Evolutionary conservation across 2,329 filamentous ascomycete genomes (phyloP).

Genomic region (Apiospora malaysiana): DNA sequence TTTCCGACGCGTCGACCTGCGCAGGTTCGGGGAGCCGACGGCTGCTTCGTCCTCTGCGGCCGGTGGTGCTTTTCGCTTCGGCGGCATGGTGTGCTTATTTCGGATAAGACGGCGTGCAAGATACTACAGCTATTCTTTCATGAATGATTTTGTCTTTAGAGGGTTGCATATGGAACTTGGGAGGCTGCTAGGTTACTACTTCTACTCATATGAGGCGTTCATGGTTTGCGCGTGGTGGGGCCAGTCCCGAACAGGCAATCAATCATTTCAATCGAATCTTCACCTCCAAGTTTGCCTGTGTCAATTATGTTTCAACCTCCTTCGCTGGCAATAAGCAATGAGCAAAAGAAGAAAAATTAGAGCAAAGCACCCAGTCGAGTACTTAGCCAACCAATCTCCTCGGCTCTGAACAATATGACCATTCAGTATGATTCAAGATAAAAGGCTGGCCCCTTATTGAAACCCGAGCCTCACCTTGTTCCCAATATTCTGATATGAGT

Average conservation of each 20-base stretch:
- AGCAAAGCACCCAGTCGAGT: no score
- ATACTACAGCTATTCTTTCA: no score
- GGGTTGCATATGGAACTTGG: neutral
- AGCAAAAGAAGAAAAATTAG: no score
- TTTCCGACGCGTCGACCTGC: slow-evolving; percentile 34
- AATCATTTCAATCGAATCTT: neutral
- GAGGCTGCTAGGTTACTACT: neutral
- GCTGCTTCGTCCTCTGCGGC: slow-evolving; percentile 23
- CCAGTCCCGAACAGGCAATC: slow-evolving; percentile 2
- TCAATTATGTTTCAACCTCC: neutral
- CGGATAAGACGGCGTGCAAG: neutral
- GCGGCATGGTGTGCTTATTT: slow-evolving; percentile 24
- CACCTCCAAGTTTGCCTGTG: neutral
- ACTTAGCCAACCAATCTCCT: no score
- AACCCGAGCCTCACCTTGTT: no score
- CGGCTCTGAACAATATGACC: no score
- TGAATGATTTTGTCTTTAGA: neutral
- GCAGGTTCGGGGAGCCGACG: slow-evolving; percentile 18
- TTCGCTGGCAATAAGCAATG: neutral
- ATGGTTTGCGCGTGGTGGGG: neutral
- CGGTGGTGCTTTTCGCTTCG: slow-evolving; percentile 31
- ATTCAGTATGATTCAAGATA: no score
- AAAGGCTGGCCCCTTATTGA: no score
- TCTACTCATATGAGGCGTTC: neutral
- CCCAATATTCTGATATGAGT: no score